Base-by-base conservation (phyloP, 179 eudicot genomes). In the Silene noctiflora region DNA sequence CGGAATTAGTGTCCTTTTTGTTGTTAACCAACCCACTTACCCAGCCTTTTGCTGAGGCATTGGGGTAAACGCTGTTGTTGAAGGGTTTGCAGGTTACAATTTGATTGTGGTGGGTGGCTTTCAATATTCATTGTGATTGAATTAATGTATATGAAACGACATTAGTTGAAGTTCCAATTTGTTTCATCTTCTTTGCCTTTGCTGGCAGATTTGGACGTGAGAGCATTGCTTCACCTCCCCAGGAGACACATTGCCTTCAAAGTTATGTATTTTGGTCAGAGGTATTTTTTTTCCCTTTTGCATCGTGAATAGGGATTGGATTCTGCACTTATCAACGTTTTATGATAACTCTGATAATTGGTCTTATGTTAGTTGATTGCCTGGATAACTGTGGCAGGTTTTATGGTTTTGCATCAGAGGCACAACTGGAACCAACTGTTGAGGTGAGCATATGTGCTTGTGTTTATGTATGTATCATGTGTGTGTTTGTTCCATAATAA, bases 361-460 rank as follows among this genome's bases (percentile, higher is more conserved):
- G 42, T 48, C 24, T 58, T 58, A 13, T 33, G 39, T 33, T 33
- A 33, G 31, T 53, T 68, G 46, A 44, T 68, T 55, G 55, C 51
- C 21, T 69, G 66, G 22, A 53, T 6, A 53, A 11, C 19, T 76
- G 58, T 74, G 66, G 46, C 87, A 94, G 98, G 85, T 92, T 87
- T 79, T 94, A 88, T 72, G 98, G 98, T 35, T 94, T 94, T 86
- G 88, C 97, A 72, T 90, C 96, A 73, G 98, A 92, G 82, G 96
- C 89, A 48, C 97, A 92, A 68, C 90, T 84, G 92, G 98, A 94
- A 75, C 98, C 98, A 72, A 90, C 92, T 61, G 79, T 94, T 64
- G 98, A 94, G 96, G 98, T 94, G 74, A 80, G 77, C 64, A 27
- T n/a, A 55, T 55, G 31, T 69, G 60, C 21, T 2, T 48, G 56